These are phyloP conservation scores for Multifurca ochricompacta DNA, from an alignment of 768 basidiomycete genomes.

Conservation along the genomic window DNA sequence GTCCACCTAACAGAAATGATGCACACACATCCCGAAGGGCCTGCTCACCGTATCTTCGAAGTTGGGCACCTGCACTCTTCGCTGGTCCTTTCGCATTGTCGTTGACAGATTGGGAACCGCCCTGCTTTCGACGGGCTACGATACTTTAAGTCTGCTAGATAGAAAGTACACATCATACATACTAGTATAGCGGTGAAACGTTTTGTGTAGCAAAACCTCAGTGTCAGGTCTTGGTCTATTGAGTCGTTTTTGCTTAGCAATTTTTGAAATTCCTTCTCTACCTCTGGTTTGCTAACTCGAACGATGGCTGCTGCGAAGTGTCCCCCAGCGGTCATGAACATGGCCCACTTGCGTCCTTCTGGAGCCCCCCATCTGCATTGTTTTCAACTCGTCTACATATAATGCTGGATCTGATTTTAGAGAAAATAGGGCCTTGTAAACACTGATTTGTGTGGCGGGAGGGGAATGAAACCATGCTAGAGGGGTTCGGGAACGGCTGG, in stretches of 20 bases:
- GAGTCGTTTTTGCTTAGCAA: conserved; percentile 32
- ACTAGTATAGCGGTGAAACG: conserved; percentile 99
- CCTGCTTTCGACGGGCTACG: conserved; percentile 91
- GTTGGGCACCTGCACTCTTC: conserved; percentile 86
- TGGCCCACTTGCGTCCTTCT: conserved; percentile 73
- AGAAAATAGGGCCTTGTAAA: conserved; percentile 76
- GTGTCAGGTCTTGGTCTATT: conserved; percentile 68
- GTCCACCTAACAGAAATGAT: background rate
- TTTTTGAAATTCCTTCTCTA: conserved; percentile 32
- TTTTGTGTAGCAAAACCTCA: conserved; percentile 84
- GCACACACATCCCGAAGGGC: conserved; percentile 76
- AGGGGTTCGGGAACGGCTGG: conserved; percentile 52
- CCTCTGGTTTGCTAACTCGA: conserved; percentile 48
- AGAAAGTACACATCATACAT: conserved; percentile 27
- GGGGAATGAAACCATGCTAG: conserved; percentile 88
- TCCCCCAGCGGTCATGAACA: conserved; percentile 97
- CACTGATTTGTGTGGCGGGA: conserved; percentile 80
- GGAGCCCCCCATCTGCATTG: conserved; percentile 48
- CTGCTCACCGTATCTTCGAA: conserved; percentile 93
- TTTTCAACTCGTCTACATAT: conserved; percentile 54
- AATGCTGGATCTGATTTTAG: conserved; percentile 30
- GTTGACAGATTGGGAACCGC: conserved; percentile 86
- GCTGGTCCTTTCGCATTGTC: conserved; percentile 92
- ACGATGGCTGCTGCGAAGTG: conserved; percentile 95
- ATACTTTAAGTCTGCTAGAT: background rate